Base-by-base conservation (phyloP, 768 basidiomycete genomes). In the Phylloporus sp. region DNA sequence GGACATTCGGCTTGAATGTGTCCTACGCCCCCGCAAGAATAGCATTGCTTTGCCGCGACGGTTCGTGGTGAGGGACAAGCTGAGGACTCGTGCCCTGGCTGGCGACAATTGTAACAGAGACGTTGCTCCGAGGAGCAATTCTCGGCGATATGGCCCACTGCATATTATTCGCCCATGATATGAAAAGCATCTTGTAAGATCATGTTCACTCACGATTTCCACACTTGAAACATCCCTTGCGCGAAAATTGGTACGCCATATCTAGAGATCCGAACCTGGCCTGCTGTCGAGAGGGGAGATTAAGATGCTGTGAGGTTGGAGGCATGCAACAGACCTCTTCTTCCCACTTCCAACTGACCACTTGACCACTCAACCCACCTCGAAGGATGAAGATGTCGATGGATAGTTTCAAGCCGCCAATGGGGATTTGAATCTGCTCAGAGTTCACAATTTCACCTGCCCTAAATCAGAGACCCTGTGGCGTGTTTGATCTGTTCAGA, bases 141-240 rank as follows among this genome's bases (percentile, higher is more conserved):
- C 77, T 92, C 91, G 62, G 92, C 92, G 63, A 95, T 89, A 70
- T 95, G 92, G 43, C 92, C 92, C 67, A 94, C 92, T 94, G 60
- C 18, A 38, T 12, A 50, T 45, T 32, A 55, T 53, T 44, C 54
- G 58, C 47, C 59, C 53, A 42, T 42, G 46, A 45, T 44, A 58
- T 52, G 45, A 50, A 45, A 48, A 38, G 47, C 29, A 40, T 32
- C 52, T 40, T 49, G 52, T 36, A 58, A 49, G 45, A 39, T 52
- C 46, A 52, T 42, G 47, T 40, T 34, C 57, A 81, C 85, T 73
- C 69, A 91, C 91, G 78, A 71, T 92, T 92, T 68, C 92, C 92
- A 68, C 92, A 95, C 78, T 92, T 95, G 76, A 88, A 93, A 68
- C 90, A 93, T 58, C 88, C 88, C 76, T 90, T 92, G 78, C 84